Evolutionary conservation across 2,329 filamentous ascomycete species (phyloP), one percentile per base, ranked within the genome.

Genomic region (Capronia coronata): DNA sequence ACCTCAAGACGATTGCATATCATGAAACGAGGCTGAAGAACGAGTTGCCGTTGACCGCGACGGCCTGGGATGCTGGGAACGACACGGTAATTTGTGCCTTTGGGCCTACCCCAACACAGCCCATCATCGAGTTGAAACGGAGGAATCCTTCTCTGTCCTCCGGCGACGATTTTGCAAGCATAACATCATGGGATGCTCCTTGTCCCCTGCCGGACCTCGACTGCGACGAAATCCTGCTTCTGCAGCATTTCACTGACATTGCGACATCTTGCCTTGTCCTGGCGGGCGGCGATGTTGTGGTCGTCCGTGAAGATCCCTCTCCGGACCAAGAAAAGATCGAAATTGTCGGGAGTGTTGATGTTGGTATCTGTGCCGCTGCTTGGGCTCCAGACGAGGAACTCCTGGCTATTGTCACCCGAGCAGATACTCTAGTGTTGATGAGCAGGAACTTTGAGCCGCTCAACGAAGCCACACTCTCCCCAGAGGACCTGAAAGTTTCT

Each of bases 371-470:
- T 19, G 88, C 89, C 13, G 91, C 90, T 13, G 79, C 81, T 59
- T 98, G 93, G 93, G 94, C 91, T 32, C 90, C 90, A 2, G 93
- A 98, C 63, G 91, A 96, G 64, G 91, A 97, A 65, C 75, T 97
- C 14, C 73, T 98, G 38, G 82, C 86, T 48, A 80, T 98, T 55
- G 81, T 84, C 46, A 97, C 93, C 14, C 82, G 83, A 62, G 83
- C 82, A 34, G 76, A 83, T 52, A 93, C 87, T 0, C 75, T 93
- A 23, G 75, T 97, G 49, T 87, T 95, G 64, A 96, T 98, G 91
- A 95, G 89, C 48, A 79, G 89, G 55, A 82, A 83, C 21, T 94
- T 97, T 58, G 91, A 97, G 60, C 84, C 83, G 49, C 81, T 94
- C 35, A 80, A 85, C 27, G 86, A 90, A 67, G 76, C 86, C 45